Evolutionary conservation across 2,329 filamentous ascomycete species (phyloP).

Genomic region (Boeremia lycopersici): DNA sequence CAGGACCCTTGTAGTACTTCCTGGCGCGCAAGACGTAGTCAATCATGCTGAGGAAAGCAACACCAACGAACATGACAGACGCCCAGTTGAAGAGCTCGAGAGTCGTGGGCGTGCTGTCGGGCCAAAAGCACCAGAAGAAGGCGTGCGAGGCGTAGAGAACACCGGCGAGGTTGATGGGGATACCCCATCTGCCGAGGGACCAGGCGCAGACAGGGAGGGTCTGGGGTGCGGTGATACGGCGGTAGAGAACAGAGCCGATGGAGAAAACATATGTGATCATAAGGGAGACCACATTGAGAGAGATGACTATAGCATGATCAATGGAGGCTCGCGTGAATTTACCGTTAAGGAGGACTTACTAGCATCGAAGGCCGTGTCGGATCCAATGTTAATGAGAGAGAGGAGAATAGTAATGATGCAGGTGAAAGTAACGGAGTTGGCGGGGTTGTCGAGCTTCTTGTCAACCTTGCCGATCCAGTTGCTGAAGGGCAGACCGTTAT

Average conservation of each 20-base stretch:
- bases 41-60: conserved; percentile 31
- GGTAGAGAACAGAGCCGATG: conserved; percentile 50
- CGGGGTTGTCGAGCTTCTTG: conserved; percentile 35
- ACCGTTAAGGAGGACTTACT: conserved; percentile 21
- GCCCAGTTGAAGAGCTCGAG: conserved; percentile 44
- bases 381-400: conserved; percentile 46
- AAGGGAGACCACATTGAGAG: conserved; percentile 46
- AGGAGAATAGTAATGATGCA: conserved; percentile 36
- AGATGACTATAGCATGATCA: conserved; percentile 42
- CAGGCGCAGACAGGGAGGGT: conserved; percentile 47
- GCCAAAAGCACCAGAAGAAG: conserved; percentile 53
- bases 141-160: conserved; percentile 45
- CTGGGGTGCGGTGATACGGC: conserved; percentile 45
- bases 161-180: conserved; percentile 47
- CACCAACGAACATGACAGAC: conserved; percentile 43
- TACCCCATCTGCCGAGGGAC: conserved; percentile 48
- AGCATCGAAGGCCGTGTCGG: conserved; percentile 43
- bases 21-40: conserved; percentile 40
- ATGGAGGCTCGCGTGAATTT: not conserved
- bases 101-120: conserved; percentile 35
- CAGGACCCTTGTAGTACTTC: conserved; percentile 44
- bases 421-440: conserved; percentile 41
- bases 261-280: conserved; percentile 51
- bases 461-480: conserved; percentile 37
- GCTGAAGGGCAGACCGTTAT: conserved; percentile 43